Percentiles rank a stretch among this genome's conserved stretches.
These are phyloP conservation scores for Rhodotorula sp. DNA, from an alignment of 1,284 basidiomycete genomes.

Conservation along the genomic window DNA sequence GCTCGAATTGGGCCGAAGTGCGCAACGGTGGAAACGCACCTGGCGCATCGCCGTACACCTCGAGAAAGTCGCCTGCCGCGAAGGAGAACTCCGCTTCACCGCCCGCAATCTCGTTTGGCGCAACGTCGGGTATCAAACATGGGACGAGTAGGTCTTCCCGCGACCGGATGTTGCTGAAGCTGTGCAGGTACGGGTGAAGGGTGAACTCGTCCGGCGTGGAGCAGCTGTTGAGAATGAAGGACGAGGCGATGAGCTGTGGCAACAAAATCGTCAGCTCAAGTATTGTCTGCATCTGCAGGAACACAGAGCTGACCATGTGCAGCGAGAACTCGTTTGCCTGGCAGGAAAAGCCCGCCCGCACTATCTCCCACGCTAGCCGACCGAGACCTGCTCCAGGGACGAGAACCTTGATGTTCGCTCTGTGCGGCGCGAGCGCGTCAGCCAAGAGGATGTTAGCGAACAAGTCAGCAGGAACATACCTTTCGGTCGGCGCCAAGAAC, in stretches of 20 bases:
- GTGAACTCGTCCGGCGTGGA: constrained; percentile 63
- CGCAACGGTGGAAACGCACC: constrained; percentile 30
- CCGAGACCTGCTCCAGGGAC: constrained; percentile 86
- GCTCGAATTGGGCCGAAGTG: constrained; percentile 38
- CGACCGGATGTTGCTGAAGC: constrained; percentile 72
- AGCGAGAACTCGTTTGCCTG: constrained; percentile 87
- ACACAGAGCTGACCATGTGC: constrained; percentile 86
- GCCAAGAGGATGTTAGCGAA: neutral
- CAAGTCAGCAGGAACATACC: constrained; percentile 49
- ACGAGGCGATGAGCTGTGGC: constrained; percentile 33
- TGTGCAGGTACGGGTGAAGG: constrained; percentile 84
- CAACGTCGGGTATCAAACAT: constrained; percentile 75
- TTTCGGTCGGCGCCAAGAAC: constrained; percentile 57
- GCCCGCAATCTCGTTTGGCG: constrained; percentile 66
- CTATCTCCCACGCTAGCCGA: constrained; percentile 79
- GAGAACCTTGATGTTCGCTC: constrained; percentile 65
- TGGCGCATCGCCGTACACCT: constrained; percentile 67
- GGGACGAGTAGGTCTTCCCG: constrained; percentile 63
- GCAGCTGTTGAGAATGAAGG: constrained; percentile 54
- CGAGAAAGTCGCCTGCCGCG: constrained; percentile 89
- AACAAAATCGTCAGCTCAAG: no score
- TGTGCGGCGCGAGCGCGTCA: constrained; percentile 42
- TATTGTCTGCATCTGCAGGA: no score
- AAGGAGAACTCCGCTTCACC: constrained; percentile 63
- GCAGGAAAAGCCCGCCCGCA: constrained; percentile 53